A percentile compares a stretch with the other conserved stretches of the same genome.
These are phyloP conservation scores for Epichloe sibirici DNA, from an alignment of 2,329 filamentous ascomycete genomes.

Conservation along the genomic window DNA sequence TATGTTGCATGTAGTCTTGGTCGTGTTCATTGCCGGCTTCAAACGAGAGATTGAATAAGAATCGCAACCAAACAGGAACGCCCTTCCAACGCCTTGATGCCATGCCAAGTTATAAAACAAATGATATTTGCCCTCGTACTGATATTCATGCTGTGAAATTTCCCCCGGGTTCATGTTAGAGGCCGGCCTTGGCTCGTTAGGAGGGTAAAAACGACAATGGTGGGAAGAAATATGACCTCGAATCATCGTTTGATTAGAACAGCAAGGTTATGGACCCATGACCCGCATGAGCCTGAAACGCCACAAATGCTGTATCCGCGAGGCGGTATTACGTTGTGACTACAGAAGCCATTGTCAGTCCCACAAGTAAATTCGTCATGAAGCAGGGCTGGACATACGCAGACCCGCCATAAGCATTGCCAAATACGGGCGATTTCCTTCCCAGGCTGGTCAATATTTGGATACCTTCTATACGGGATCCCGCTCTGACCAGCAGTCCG, in stretches of 20 bases:
- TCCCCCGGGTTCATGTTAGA: background rate
- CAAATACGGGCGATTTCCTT: constrained; percentile 75
- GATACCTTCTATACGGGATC: constrained; percentile 75
- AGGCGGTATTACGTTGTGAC: constrained; percentile 79
- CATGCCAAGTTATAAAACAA: background rate
- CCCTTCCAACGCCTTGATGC: background rate
- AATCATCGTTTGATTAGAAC: constrained; percentile 46
- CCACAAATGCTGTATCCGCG: constrained; percentile 82
- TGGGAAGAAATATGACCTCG: background rate
- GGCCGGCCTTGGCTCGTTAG: background rate
- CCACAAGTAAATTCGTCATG: background rate
- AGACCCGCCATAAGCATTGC: constrained; percentile 67
- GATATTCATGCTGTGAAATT: background rate
- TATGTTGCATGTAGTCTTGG: background rate
- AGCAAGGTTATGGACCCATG: constrained; percentile 78
- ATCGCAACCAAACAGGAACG: background rate
- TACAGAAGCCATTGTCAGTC: constrained; percentile 24
- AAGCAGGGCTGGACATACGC: constrained; percentile 46
- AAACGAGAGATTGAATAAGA: background rate
- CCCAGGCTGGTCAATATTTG: constrained; percentile 83
- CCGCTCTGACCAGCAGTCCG: constrained; percentile 73
- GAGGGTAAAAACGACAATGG: background rate
- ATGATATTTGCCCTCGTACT: background rate
- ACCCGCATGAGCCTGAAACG: constrained; percentile 66
- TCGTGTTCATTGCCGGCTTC: background rate